Conservation (phyloP, 805 yeast genomes). For the Monosporozyma servazzii region DNA sequence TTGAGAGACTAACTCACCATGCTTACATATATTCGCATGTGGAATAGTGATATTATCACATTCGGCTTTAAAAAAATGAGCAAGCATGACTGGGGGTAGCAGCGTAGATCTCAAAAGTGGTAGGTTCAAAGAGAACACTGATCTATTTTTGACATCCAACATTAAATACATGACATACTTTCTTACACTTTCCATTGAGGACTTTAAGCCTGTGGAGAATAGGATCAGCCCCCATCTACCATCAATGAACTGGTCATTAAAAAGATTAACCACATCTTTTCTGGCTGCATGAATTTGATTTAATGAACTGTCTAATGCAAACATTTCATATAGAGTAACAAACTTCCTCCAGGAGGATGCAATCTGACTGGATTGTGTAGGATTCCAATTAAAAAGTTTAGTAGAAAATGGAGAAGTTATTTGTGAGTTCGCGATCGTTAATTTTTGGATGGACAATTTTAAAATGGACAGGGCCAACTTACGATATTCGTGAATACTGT, state of each 20-base stretch:
- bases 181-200: slow-evolving; percentile 71
- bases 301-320: slow-evolving; percentile 76
- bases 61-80: slow-evolving; percentile 48
- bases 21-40: slow-evolving; percentile 35
- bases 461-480: slow-evolving; percentile 63
- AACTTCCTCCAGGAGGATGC: slow-evolving; percentile 57
- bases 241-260: slow-evolving; percentile 47
- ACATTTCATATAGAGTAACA: slow-evolving; percentile 66
- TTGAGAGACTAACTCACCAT: slow-evolving; percentile 42
- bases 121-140: slow-evolving; percentile 38
- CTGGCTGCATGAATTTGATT: slow-evolving; percentile 79
- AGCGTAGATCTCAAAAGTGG: slow-evolving; percentile 32
- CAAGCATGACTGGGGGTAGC: slow-evolving; percentile 54
- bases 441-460: slow-evolving; percentile 46
- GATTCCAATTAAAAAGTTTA: slow-evolving; percentile 10
- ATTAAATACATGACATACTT: slow-evolving; percentile 50
- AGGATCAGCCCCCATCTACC: slow-evolving; percentile 65
- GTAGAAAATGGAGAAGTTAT: slow-evolving; percentile 6
- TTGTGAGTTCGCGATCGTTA: slow-evolving; percentile 15
- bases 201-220: slow-evolving; percentile 66
- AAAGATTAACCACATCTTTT: slow-evolving; percentile 48
- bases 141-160: slow-evolving; percentile 41
- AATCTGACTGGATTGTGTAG: slow-evolving; percentile 28
- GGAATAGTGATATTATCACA: slow-evolving; percentile 10
- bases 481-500: slow-evolving; percentile 53